Base-by-base conservation (phyloP, 495 filamentous ascomycete genomes). In the Podospora bellae-mahoneyi region DNA sequence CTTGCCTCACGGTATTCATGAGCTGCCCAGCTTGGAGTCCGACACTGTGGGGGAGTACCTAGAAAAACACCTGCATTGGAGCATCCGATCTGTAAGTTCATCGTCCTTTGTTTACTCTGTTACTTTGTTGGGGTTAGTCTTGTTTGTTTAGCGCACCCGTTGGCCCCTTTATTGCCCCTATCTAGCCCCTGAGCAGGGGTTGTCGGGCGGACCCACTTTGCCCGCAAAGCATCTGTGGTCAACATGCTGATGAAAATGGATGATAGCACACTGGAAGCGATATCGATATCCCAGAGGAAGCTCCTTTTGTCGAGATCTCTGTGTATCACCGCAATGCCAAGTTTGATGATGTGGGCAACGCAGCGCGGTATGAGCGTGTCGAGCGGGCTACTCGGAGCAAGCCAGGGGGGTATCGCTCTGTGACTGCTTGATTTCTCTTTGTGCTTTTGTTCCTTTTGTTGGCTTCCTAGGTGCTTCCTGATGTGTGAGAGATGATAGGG, bases 371-470 rank as follows among this genome's bases (percentile, higher is more conserved):
- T 20, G 16, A 58, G 55, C 55, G 55, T 15, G 55, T 58, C 23
- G 55, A 19, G n/a, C 20, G 55, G 55, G 55, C 55, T 4, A 58
- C 55, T 7, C n/a, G 55, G 55, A 58, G n/a, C 55, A 58, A 58
- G 55, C 55, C n/a, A 15, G 55, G 55, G 20, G 55, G 55, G 20
- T 58, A 16, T 10, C 39, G 39, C 9, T 48, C 39, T 3, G 39
- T 10, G 13, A 48, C 39, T 48, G 39, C 39, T 13, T 48, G 39
- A 16, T 48, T 10, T 48, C 5, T 13, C 9, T 48, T 16, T 48
- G 39, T 13, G 39, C 39, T 9, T 6, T 3, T 2, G 1, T 13
- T 13, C 13, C 39, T 48, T 48, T 13, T 3, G 0, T 10, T 48
- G 9, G 1, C 39, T 48, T 48, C 9, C 9, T 48, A 3, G 2